Evolutionary conservation across 495 filamentous ascomycete species (phyloP).

Genomic region (Penicillium fimorum): DNA sequence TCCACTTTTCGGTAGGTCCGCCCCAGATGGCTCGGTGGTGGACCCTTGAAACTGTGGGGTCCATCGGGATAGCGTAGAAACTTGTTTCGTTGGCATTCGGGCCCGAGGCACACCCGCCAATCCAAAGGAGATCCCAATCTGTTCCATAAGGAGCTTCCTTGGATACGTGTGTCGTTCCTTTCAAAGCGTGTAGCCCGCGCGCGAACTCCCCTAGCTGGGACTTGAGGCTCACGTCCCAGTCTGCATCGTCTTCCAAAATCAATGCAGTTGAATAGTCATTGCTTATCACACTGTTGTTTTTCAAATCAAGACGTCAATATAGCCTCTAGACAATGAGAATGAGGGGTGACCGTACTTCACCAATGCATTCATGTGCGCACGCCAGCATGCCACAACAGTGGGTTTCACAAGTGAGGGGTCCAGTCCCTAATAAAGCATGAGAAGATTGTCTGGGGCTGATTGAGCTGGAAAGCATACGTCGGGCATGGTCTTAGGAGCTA

Average conservation of each 20-base stretch:
- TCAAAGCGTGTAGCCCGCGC: conserved; percentile 26
- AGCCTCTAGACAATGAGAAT: background rate
- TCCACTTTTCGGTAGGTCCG: conserved; percentile 24
- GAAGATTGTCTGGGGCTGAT: background rate
- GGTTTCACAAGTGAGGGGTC: conserved; percentile 8
- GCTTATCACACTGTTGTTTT: conserved; percentile 35
- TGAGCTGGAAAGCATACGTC: conserved; percentile 11
- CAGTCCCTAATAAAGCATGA: conserved; percentile 11
- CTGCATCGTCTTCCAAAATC: conserved; percentile 57
- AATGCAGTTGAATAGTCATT: conserved; percentile 48
- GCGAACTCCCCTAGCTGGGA: conserved; percentile 52
- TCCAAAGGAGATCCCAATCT: conserved; percentile 58
- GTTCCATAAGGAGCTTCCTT: conserved; percentile 51
- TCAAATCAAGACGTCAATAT: background rate
- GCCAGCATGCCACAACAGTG: conserved; percentile 34
- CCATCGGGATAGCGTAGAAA: conserved; percentile 33
- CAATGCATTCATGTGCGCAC: conserved; percentile 40
- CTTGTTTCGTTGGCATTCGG: conserved; percentile 23
- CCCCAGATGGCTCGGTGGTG: conserved; percentile 19
- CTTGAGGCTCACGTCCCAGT: conserved; percentile 55
- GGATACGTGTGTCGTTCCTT: conserved; percentile 32
- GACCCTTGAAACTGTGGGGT: conserved; percentile 26
- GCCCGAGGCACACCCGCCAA: conserved; percentile 49
- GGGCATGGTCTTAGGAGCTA: conserved; percentile 28
- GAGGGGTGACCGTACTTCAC: conserved; percentile 17